Base-by-base conservation (phyloP, 208 protist genomes). In the Crithidia brevicula region DNA sequence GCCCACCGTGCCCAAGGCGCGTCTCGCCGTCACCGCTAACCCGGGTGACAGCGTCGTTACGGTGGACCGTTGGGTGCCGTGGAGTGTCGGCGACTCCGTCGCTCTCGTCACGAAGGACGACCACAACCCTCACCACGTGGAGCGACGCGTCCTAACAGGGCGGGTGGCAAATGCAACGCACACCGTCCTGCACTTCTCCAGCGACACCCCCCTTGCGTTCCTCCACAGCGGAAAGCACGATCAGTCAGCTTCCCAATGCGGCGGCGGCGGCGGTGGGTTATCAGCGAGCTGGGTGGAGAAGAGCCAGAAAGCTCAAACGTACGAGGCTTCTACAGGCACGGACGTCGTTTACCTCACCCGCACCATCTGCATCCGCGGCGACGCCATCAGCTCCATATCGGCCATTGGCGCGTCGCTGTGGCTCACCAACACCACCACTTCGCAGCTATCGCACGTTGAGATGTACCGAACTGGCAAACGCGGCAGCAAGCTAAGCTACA, bases 281-380 rank as follows among this genome's bases (percentile, higher is more conserved):
- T n/a, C n/a, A n/a, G n/a, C n/a, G 16, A 2, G n/a, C 8, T 64
- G 58, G 60, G 20, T 6, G 22, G 36, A 18, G n/a, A 27, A 27
- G 18, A 42, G 36, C 40, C 50, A 23, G 40, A 50, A 10, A 15
- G 58, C 20, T 3, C 30, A 1, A 31, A 25, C 13, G 6, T 74
- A 81, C 34, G 46, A 18, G 16, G 13, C 1, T 9, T 16, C 40
- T 61, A 4, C 50, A n/a, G 49, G 75, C 40, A 43, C 79, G 60
- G 58, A 71, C 22, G 89, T 90, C 4, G 74, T 79, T 3, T 65
- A 91, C 42, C 61, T 92, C 16, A 68, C 74, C 0, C 82, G 86
- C 47, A 91, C 74, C 56, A 72, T 95, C 30, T 38, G 62, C 28
- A 66, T 95, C 15, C 74, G 82, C 49, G 84, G 89, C 52, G 82